Base-by-base conservation (phyloP, 352 stramenopile species). In the Phytophthora cactorum region DNA sequence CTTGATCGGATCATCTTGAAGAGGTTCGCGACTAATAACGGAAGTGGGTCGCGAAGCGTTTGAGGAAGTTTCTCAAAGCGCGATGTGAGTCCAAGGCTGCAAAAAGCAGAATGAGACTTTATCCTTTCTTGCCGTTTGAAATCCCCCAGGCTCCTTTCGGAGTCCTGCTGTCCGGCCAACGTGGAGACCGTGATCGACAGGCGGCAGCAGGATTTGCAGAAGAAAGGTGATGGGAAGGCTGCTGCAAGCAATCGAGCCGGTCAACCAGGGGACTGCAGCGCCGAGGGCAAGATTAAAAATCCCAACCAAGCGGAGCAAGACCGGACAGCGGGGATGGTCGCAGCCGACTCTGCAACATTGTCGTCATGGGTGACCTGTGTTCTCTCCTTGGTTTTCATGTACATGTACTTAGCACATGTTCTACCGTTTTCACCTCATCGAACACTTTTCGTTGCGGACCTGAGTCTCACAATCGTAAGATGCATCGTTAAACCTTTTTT, bases 241-340 rank as follows among this genome's bases (percentile, higher is more conserved):
- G 36, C 36, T 63, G 56, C 49, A 54, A 45, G 25, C 53, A 61
- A 74, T 74, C 67, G 62, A 68, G 67, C 67, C 67, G 62, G 67
- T 74, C 31, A 43, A 45, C 54, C 47, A 11, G 12, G n/a, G 31
- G 29, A 39, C 32, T 59, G 51, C 52, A 51, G 51, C 14, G 17
- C 49, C 27, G 17, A 60, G 49, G 25, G 31, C 28, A 63, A 9
- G 44, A 66, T 50, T 70, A 64, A 68, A 69, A 65, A 45, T 27
- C 28, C n/a, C 1, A 41, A 12, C 14, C 28, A 25, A 49, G 34
- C 8, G 25, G 57, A 41, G 43, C 64, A 56, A 72, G 56, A 62
- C 50, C 36, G 45, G 25, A 43, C 41, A 47, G 9, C 10, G 59
- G 50, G 43, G 15, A 38, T 51, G 43, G 11, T 12, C 12, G 36